These are phyloP conservation scores for thale cress (Arabidopsis thaliana) DNA, from an alignment of 345 rosid genomes.

Conservation along the genomic window DNA sequence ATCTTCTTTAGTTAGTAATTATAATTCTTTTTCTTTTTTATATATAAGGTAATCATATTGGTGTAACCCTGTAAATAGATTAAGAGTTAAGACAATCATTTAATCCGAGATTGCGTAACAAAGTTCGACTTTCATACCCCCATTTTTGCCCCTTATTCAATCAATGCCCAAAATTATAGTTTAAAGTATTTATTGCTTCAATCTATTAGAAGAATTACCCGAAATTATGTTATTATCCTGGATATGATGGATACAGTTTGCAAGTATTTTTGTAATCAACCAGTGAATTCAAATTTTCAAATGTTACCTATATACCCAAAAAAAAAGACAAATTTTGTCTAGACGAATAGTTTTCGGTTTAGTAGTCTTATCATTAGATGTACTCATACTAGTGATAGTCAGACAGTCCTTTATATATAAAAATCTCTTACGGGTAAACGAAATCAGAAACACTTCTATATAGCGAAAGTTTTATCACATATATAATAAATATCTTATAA, in stretches of 20 bases:
- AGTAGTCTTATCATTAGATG: background rate
- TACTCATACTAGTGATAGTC: background rate
- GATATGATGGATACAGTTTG: background rate
- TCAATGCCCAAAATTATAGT: background rate
- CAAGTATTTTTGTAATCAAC: background rate
- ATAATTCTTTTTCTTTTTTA: background rate
- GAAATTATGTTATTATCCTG: background rate
- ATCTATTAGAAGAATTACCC: background rate
- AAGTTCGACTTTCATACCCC: constrained; percentile 21
- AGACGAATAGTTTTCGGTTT: background rate
- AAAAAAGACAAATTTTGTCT: background rate
- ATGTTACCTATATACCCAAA: background rate
- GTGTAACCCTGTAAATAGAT: constrained; percentile 25
- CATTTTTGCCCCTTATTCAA: background rate
- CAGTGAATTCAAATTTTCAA: background rate
- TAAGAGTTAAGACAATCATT: constrained; percentile 30
- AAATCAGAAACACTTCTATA: background rate
- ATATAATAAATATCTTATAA: background rate
- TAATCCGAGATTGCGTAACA: constrained; percentile 25
- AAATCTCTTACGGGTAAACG: background rate
- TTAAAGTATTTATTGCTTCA: background rate
- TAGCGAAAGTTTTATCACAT: background rate
- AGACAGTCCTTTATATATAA: background rate
- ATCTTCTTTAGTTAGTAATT: constrained; percentile 23
- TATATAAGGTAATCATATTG: constrained; percentile 1